Conservation (phyloP, 1,139 yeast species). For the Blastobotrys elegans region DNA sequence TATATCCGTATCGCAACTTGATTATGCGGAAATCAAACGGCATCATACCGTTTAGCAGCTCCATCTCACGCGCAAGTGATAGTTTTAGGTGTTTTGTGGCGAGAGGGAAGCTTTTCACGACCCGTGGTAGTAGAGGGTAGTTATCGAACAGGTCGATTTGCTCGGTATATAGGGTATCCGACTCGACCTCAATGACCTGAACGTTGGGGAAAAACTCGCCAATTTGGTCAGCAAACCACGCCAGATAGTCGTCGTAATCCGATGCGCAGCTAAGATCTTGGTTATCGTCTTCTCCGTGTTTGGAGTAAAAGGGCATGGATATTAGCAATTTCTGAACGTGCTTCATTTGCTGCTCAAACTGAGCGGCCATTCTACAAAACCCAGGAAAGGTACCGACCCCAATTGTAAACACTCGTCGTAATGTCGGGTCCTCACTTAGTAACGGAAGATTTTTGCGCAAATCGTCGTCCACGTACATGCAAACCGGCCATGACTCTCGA, state of each 20-base stretch:
- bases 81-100: constrained; percentile 11
- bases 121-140: constrained; percentile 8
- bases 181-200: constrained; percentile 10
- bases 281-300: constrained; percentile 8
- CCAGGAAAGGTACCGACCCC: constrained; percentile 9
- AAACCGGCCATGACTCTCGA: constrained; percentile 12
- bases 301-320: constrained; percentile 12
- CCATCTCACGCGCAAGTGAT: constrained; percentile 12
- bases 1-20: constrained; percentile 12
- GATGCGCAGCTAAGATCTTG: constrained; percentile 2
- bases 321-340: constrained; percentile 9
- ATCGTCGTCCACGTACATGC: constrained; percentile 14
- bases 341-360: constrained; percentile 5
- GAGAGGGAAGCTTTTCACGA: constrained; percentile 6
- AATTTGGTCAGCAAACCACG: constrained; percentile 9
- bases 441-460: constrained; percentile 9
- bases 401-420: constrained; percentile 1
- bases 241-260: constrained; percentile 12
- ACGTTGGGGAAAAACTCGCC: constrained; percentile 10
- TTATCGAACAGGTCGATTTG: not conserved
- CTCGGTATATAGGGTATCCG: constrained; percentile 12
- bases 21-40: constrained; percentile 12
- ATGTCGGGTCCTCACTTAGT: constrained; percentile 8
- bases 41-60: constrained; percentile 5
- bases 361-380: constrained; percentile 7